These are phyloP conservation scores for Willaertia magna DNA, from an alignment of 208 protist species.

Conservation along the genomic window DNA sequence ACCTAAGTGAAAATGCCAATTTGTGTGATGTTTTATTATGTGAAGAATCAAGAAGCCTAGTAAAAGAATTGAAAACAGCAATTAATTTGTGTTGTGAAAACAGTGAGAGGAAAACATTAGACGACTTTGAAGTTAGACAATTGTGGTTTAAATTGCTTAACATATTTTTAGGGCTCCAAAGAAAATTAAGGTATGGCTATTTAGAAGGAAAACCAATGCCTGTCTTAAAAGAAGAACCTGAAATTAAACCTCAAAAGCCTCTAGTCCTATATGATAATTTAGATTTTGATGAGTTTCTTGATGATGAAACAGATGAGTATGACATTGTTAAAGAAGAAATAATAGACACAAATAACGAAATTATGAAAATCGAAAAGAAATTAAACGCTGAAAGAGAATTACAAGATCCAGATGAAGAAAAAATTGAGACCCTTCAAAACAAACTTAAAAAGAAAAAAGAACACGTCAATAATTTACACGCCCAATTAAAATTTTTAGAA, in stretches of 20 bases:
- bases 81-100: background rate
- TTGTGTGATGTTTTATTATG: background rate
- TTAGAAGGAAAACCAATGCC: background rate
- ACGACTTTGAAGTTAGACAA: background rate
- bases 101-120: background rate
- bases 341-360: background rate
- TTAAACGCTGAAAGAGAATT: background rate
- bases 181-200: background rate
- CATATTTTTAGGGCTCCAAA: background rate
- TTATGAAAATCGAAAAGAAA: background rate
- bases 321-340: constrained; percentile 3
- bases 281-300: background rate
- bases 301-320: background rate
- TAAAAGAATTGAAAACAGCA: background rate
- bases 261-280: background rate
- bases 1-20: background rate
- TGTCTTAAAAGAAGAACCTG: background rate
- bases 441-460: background rate
- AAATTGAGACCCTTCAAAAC: background rate
- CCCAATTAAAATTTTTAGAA: background rate
- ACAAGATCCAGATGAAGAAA: background rate
- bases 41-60: background rate
- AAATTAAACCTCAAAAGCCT: background rate
- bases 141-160: background rate
- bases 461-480: background rate